phyloP scores from a whole-genome alignment of 345 rosid genomes.

The Geranium rotundifolium region DNA sequence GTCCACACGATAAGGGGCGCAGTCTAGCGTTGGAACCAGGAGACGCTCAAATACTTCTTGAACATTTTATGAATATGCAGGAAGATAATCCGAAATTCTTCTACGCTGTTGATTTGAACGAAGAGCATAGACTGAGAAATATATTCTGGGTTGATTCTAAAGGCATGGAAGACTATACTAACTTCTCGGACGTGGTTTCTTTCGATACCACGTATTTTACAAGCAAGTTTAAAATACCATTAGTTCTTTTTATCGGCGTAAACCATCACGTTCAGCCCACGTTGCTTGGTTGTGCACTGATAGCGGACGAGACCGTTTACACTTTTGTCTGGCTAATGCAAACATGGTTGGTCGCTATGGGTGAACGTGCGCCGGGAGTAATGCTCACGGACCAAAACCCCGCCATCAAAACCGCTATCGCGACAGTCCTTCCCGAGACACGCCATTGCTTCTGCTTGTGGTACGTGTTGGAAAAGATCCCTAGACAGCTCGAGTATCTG shows the following conservation, averaged over 20 bases:
- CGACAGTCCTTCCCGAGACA: background rate
- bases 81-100: background rate
- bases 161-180: background rate
- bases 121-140: background rate
- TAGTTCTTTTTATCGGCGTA: background rate
- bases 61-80: background rate
- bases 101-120: background rate
- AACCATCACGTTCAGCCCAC: conserved; percentile 6
- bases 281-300: background rate
- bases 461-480: conserved; percentile 1
- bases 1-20: background rate
- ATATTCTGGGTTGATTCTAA: background rate
- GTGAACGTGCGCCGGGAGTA: background rate
- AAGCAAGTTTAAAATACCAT: background rate
- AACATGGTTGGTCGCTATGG: conserved; percentile 3
- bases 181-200: conserved; percentile 4
- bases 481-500: background rate
- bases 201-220: background rate
- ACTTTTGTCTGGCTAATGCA: conserved; percentile 4
- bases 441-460: conserved; percentile 4
- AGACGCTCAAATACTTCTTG: background rate
- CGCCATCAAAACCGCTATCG: background rate
- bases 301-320: background rate
- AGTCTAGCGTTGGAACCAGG: background rate
- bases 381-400: conserved; percentile 3